phyloP scores from a whole-genome alignment of 495 filamentous ascomycete genomes.

The Paragyromitra xinjiangensis region DNA sequence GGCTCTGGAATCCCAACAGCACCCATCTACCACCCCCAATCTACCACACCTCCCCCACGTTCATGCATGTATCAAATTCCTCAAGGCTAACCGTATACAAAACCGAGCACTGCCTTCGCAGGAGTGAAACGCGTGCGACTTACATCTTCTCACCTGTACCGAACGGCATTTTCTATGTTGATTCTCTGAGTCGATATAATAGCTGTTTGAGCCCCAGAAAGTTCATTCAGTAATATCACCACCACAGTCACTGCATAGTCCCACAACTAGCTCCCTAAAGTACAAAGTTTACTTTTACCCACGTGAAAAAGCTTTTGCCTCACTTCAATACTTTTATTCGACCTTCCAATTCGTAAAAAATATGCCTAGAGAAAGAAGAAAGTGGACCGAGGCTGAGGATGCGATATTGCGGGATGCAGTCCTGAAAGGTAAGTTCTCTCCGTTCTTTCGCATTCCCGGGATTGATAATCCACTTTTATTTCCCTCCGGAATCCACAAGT shows the following conservation, averaged over 20 bases:
- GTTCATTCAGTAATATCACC: conserved; percentile 7
- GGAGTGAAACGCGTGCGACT: conserved; percentile 26
- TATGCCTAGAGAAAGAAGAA: conserved; percentile 56
- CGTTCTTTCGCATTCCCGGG: not conserved
- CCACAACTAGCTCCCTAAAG: not conserved
- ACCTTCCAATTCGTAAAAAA: conserved; percentile 7
- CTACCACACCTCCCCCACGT: conserved; percentile 24
- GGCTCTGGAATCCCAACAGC: conserved; percentile 25
- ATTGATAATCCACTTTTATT: not conserved
- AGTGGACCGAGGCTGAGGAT: conserved; percentile 58
- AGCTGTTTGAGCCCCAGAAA: conserved; percentile 33
- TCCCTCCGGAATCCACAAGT: not conserved
- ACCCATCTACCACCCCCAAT: not conserved
- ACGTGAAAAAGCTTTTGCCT: conserved; percentile 1
- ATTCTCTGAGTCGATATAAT: conserved; percentile 39
- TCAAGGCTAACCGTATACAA: conserved; percentile 29
- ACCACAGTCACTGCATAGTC: not conserved
- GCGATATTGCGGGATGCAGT: conserved; percentile 56
- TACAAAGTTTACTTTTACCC: conserved; percentile 19
- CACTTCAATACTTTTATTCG: conserved; percentile 1
- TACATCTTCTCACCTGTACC: conserved; percentile 16
- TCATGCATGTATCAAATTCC: conserved; percentile 25
- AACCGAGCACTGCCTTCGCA: conserved; percentile 43
- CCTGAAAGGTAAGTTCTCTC: conserved; percentile 52
- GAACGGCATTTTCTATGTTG: conserved; percentile 18